These are phyloP conservation scores for Pichia sp. DNA, from an alignment of 1,139 yeast species.

Conservation along the genomic window DNA sequence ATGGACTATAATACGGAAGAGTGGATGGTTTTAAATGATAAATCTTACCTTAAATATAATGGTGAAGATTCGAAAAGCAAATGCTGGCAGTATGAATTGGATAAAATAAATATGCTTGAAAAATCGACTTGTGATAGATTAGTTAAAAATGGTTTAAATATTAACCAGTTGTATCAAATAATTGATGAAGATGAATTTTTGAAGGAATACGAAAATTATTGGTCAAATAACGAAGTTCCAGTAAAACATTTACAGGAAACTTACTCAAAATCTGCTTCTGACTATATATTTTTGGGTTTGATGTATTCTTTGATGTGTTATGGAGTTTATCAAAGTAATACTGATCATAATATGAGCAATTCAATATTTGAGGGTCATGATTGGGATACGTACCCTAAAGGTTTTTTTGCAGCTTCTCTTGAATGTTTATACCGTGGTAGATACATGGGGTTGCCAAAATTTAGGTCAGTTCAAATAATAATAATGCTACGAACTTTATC, in stretches of 20 bases:
- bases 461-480: constrained; percentile 29
- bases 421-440: constrained; percentile 34
- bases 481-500: constrained; percentile 29
- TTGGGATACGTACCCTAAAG: constrained; percentile 28
- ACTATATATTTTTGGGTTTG: constrained; percentile 30
- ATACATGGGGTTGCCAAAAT: constrained; percentile 29
- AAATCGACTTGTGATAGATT: constrained; percentile 21
- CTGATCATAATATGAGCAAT: constrained; percentile 17
- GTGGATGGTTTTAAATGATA: constrained; percentile 20
- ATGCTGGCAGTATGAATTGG: constrained; percentile 26
- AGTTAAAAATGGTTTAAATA: constrained; percentile 16
- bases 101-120: constrained; percentile 15
- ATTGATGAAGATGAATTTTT: constrained; percentile 18
- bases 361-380: constrained; percentile 23
- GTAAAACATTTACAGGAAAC: constrained; percentile 21
- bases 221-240: constrained; percentile 17
- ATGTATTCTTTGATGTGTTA: constrained; percentile 32
- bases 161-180: constrained; percentile 19
- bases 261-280: constrained; percentile 18
- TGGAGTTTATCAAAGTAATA: constrained; percentile 31
- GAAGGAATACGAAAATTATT: constrained; percentile 22
- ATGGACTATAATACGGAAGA: constrained; percentile 25
- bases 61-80: constrained; percentile 20
- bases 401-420: constrained; percentile 29
- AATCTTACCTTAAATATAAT: constrained; percentile 5